Evolutionary conservation across 441 rosid genomes (phyloP), one percentile per base, ranked within the genome.

Genomic region (Euphorbia schlechtendalii): DNA sequence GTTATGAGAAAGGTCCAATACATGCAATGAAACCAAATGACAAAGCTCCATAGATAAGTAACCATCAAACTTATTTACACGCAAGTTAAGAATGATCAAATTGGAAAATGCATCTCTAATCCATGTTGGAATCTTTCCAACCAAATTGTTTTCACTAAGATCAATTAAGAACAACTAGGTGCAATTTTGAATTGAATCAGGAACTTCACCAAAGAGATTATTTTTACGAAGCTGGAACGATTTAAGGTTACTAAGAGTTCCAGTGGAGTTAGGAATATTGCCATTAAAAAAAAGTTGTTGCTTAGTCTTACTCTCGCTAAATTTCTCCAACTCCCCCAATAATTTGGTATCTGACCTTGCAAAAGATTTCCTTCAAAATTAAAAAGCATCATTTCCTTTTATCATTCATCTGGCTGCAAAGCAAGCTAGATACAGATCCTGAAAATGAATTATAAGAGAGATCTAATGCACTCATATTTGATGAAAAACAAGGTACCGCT

Each of bases 381-480:
- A 43, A 61, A 54, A 22, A 61, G 0, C 2, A 22, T 2, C 36
- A 61, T 24, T 4, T 15, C 0, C 38, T 13, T 61, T 5, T 7
- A 13, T 43, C 54, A 13, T 14, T 17, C 32, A 43, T 61, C 4
- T 43, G 24, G 38, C 43, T 1, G 48, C 54, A 61, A 3, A 61
- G 17, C 15, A 45, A 61, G 53, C 14, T 45, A 34, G 17, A 41
- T 8, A 43, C 25, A 9, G 54, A 24, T 8, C 54, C 65, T 3
- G 36, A 61, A 45, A 61, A 24, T 43, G 65, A 61, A 24, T 61
- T 61, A 0, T 61, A 21, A 0, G 65, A 61, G 49, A 61, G 36
- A 45, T 14, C 34, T 61, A 45, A 43, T 40, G 13, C 64, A 4
- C 1, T 41, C 28, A 41, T 2, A 41, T 40, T 22, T 0, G 52